Evolutionary conservation across 257 asterid species (phyloP), one percentile per base, ranked within the genome.

Genomic region (Rehmannia glutinosa): DNA sequence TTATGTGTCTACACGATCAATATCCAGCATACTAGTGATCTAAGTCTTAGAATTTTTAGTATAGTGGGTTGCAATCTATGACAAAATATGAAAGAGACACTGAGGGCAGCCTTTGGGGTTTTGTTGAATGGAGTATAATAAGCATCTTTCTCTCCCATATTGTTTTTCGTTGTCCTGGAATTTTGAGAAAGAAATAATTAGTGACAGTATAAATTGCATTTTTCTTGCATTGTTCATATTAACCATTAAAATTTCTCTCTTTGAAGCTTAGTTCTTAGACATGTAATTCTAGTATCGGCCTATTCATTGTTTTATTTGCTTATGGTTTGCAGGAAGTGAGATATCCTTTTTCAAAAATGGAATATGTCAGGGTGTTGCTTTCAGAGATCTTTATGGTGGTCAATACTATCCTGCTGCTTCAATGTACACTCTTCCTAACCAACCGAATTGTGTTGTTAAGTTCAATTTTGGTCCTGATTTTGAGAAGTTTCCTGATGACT

Each of bases 391-490:
- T 53, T 81, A 69, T 32, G 99, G 99, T 65, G 99, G 97, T 46
- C 92, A 90, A 42, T 94, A 94, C 81, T 88, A 75, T 66, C 97
- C 99, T 13, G 99, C 97, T 21, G 99, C 99, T 67, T 94, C 97
- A 30, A 88, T 94, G 96, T 94, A 85, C 78, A 94, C 99, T 17
- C 96, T 94, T 69, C 99, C 99, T 0, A 83, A 88, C 79, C 97
- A 91, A 69, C 92, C 97, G 28, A 82, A 84, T 69, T 94, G 99
- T 72, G 80, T 79, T 41, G 97, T 94, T 62, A 87, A 81, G 81
- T 94, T 91, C 89, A 94, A 91, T 79, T 94, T 94, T 25, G 99
- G 99, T 36, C 99, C 99, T n/a, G 86, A 91, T 68, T 94, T 94
- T 71, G 95, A 88, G 57, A 50, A 8, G 23, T 91, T 82, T 59